Conservation (phyloP, 805 yeast genomes). For the Candida chilensis region DNA sequence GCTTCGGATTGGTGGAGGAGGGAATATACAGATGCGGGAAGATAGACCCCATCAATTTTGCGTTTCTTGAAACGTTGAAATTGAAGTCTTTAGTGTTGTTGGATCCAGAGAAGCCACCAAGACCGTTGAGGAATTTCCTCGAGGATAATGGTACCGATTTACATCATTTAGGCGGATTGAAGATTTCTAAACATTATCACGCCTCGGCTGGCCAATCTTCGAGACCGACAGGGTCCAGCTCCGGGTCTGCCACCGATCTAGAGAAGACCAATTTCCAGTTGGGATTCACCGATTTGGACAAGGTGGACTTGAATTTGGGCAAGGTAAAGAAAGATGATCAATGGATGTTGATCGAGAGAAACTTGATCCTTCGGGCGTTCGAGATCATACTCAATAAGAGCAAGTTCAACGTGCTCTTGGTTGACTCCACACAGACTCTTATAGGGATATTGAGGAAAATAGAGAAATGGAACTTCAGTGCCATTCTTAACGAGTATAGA, state of each 20-base stretch:
- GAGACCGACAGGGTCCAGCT: too few species aligned
- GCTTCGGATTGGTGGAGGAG: slow-evolving; percentile 84
- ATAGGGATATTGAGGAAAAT: slow-evolving; percentile 75
- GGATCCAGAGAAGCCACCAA: slow-evolving; percentile 81
- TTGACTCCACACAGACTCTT: slow-evolving; percentile 74
- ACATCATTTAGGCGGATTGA: slow-evolving; percentile 32
- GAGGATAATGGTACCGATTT: slow-evolving; percentile 45
- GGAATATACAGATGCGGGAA: slow-evolving; percentile 79
- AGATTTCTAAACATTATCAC: too few species aligned
- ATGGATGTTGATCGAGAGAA: slow-evolving; percentile 72
- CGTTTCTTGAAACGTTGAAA: slow-evolving; percentile 67
- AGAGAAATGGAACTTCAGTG: slow-evolving; percentile 83
- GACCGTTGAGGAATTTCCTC: slow-evolving; percentile 59
- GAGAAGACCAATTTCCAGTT: too few species aligned
- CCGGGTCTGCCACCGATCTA: too few species aligned
- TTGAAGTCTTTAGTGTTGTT: slow-evolving; percentile 63
- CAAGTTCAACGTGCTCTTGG: slow-evolving; percentile 60
- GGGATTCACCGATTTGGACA: too few species aligned
- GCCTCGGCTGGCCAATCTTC: too few species aligned
- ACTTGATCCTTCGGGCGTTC: slow-evolving; percentile 56
- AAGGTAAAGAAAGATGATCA: slow-evolving; percentile 32
- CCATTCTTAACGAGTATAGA: slow-evolving; percentile 79
- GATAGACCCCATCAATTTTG: slow-evolving; percentile 65
- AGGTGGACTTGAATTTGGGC: background rate
- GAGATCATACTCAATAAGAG: slow-evolving; percentile 53